Percentiles rank a stretch among this genome's conserved stretches.
Conservation (phyloP, 768 basidiomycete genomes). For the Suillus fuscotomentosus region DNA sequence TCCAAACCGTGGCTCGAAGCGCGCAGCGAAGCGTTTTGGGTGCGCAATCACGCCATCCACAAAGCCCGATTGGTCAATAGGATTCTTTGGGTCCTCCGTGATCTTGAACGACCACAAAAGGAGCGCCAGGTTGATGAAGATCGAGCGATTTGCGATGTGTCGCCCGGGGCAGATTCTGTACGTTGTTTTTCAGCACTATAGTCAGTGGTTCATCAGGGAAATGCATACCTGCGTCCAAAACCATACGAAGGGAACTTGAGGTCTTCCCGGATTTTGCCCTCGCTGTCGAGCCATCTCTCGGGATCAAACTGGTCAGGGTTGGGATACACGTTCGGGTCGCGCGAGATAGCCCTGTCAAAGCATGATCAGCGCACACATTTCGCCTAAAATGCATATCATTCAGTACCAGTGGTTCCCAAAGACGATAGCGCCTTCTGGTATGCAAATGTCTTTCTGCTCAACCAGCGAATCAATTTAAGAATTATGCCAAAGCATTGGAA, state of each 20-base stretch:
- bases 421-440: conserved; percentile 35
- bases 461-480: not conserved
- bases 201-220: not conserved
- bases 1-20: conserved; percentile 48
- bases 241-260: conserved; percentile 55
- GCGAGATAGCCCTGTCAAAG: conserved; percentile 46
- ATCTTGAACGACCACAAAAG: conserved; percentile 67
- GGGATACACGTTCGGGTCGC: conserved; percentile 56
- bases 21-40: conserved; percentile 58
- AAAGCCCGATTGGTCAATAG: conserved; percentile 62
- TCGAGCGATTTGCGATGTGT: conserved; percentile 57
- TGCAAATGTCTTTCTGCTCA: conserved; percentile 32
- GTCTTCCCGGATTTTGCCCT: conserved; percentile 47
- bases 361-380: not conserved
- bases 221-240: conserved; percentile 43
- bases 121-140: conserved; percentile 65
- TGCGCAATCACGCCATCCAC: conserved; percentile 64
- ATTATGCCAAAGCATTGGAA: not conserved
- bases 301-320: conserved; percentile 61
- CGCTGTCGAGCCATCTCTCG: conserved; percentile 48
- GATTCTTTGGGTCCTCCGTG: conserved; percentile 44
- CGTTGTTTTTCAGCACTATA: not conserved
- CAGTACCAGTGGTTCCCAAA: conserved; percentile 36
- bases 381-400: not conserved
- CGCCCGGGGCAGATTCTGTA: conserved; percentile 66